phyloP scores from a whole-genome alignment of 176 grass and related monocot genomes.

The Guadua angustifolia region DNA sequence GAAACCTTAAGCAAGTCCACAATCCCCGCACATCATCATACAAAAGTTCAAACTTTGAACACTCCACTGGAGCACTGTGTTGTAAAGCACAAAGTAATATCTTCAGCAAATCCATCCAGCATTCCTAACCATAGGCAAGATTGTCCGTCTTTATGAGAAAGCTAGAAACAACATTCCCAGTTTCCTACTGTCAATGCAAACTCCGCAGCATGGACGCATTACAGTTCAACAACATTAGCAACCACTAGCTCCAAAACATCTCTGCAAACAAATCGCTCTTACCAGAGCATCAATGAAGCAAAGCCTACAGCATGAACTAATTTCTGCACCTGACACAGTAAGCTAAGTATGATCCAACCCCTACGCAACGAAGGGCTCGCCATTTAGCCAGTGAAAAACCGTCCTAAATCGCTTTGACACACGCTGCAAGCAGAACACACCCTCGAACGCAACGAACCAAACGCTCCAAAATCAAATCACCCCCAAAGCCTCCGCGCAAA shows the following conservation, averaged over 20 bases:
- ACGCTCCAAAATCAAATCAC: slow-evolving; percentile 9
- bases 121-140: neutral
- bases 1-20: neutral
- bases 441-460: neutral
- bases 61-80: neutral
- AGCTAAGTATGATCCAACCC: neutral
- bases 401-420: slow-evolving; percentile 6
- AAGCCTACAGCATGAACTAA: neutral
- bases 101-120: neutral
- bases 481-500: neutral
- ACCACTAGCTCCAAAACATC: neutral
- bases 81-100: neutral
- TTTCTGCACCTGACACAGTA: neutral
- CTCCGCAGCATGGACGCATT: neutral
- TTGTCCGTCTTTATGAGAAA: neutral
- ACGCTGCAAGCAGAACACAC: neutral
- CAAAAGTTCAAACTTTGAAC: slow-evolving; percentile 12
- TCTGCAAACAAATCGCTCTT: neutral
- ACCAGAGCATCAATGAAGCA: slow-evolving; percentile 5
- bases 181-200: neutral
- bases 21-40: neutral
- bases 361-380: neutral
- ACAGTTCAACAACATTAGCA: neutral
- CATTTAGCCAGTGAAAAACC: slow-evolving; percentile 12
- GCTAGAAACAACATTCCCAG: neutral